These are phyloP conservation scores for Aspergillus carlsbadensis DNA, from an alignment of 495 filamentous ascomycete species.

Conservation along the genomic window DNA sequence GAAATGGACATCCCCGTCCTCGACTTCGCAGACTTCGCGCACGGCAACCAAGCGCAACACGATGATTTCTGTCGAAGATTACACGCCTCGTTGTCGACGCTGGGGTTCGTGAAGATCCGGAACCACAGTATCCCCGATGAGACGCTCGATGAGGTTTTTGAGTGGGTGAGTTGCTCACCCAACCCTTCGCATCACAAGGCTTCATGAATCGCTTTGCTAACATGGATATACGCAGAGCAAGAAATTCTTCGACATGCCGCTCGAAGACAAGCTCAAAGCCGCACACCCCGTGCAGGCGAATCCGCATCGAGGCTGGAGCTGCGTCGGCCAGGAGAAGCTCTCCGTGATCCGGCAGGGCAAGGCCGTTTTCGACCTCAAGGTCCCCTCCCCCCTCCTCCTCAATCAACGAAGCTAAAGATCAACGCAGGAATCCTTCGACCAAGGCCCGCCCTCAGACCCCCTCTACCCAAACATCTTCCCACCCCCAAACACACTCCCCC, in stretches of 20 bases:
- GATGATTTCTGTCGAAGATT: constrained; percentile 1
- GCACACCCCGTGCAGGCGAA: constrained; percentile 53
- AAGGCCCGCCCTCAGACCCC: constrained; percentile 50
- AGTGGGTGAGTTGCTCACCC: constrained; percentile 16
- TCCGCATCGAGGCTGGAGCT: constrained; percentile 57
- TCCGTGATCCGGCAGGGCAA: constrained; percentile 41
- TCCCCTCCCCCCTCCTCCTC: background rate
- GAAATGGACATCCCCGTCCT: constrained; percentile 10
- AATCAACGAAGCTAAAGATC: background rate
- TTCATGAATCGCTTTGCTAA: too few relatives aligned
- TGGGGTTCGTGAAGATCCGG: constrained; percentile 11
- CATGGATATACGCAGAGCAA: background rate
- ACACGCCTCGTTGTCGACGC: background rate
- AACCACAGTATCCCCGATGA: constrained; percentile 29
- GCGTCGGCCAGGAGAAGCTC: constrained; percentile 53
- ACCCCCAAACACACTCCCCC: constrained; percentile 53
- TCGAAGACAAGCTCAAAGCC: constrained; percentile 46
- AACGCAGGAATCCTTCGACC: constrained; percentile 60
- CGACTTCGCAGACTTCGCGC: background rate
- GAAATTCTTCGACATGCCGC: constrained; percentile 41
- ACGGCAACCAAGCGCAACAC: constrained; percentile 1
- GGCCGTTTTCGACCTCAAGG: constrained; percentile 29
- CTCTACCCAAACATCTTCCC: constrained; percentile 56
- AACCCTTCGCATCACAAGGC: background rate
- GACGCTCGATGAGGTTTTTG: constrained; percentile 23